Evolutionary conservation across 139 green algal species (phyloP).

Genomic region (Picochlorum sp.): DNA sequence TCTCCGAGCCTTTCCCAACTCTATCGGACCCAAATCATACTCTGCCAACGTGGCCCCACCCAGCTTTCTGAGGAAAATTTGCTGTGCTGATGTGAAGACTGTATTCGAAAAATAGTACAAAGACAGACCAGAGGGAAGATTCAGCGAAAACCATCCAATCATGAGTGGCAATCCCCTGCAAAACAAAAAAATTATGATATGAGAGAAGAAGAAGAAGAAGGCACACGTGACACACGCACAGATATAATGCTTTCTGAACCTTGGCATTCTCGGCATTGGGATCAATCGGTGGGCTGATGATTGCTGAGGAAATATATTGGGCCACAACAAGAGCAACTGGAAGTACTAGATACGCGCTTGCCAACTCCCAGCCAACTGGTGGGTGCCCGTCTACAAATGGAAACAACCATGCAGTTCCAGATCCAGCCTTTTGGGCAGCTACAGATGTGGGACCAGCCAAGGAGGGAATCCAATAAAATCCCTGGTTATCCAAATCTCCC

Average conservation of each 20-base stretch:
- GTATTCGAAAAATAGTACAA: conserved; percentile 92
- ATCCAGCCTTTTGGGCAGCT: conserved; percentile 32
- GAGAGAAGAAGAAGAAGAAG: neutral
- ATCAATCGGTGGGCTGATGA: conserved; percentile 49
- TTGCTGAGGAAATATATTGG: conserved; percentile 45
- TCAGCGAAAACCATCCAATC: conserved; percentile 83
- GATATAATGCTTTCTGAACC: conserved; percentile 19
- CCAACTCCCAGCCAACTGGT: conserved; percentile 85
- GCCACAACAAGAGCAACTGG: conserved; percentile 69
- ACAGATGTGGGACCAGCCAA: conserved; percentile 53
- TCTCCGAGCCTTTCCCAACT: conserved; percentile 36
- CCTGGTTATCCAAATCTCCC: conserved; percentile 42
- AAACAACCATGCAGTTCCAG: conserved; percentile 68
- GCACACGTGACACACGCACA: conserved; percentile 12
- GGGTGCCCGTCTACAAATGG: conserved; percentile 77
- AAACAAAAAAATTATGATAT: neutral
- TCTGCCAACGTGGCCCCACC: conserved; percentile 43
- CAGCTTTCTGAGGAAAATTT: conserved; percentile 75
- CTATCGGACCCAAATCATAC: conserved; percentile 35
- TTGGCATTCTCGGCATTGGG: conserved; percentile 59
- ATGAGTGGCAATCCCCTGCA: conserved; percentile 64
- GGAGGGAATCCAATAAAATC: conserved; percentile 84
- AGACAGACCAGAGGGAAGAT: conserved; percentile 72
- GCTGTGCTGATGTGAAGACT: conserved; percentile 50
- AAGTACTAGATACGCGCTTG: conserved; percentile 79